Evolutionary conservation across 345 rosid genomes (phyloP).

Genomic region (Leavenworthia alabamica): DNA sequence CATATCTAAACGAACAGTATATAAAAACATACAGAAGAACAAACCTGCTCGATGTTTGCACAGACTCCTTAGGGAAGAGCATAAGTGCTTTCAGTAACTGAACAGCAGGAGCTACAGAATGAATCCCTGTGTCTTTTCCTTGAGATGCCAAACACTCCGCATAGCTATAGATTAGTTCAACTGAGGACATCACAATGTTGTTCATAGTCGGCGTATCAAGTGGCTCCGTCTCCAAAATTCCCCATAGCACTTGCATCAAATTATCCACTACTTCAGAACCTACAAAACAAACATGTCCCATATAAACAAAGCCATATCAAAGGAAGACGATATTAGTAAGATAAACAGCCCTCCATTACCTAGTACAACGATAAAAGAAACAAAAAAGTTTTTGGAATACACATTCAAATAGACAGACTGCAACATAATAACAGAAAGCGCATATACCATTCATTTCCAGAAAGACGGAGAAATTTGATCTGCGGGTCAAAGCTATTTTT

Average conservation of each 20-base stretch:
- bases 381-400: constrained; percentile 11
- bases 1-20: constrained; percentile 2
- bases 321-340: constrained; percentile 2
- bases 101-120: constrained; percentile 88
- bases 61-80: constrained; percentile 70
- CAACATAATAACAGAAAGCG: background rate
- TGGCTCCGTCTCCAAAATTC: constrained; percentile 85
- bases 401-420: constrained; percentile 2
- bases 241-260: constrained; percentile 93
- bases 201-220: constrained; percentile 94
- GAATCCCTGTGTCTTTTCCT: constrained; percentile 53
- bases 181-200: constrained; percentile 78
- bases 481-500: constrained; percentile 92
- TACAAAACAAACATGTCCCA: constrained; percentile 25
- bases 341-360: background rate
- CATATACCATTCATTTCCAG: constrained; percentile 70
- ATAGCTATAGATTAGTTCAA: constrained; percentile 88
- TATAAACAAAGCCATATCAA: constrained; percentile 19
- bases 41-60: constrained; percentile 97
- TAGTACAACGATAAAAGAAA: constrained; percentile 9
- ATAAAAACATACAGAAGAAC: constrained; percentile 14
- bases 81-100: constrained; percentile 71
- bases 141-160: constrained; percentile 91
- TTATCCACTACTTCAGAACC: constrained; percentile 92
- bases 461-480: constrained; percentile 65